Base-by-base conservation (phyloP, 1,284 basidiomycete species). In the Xerocomus minutiporus region DNA sequence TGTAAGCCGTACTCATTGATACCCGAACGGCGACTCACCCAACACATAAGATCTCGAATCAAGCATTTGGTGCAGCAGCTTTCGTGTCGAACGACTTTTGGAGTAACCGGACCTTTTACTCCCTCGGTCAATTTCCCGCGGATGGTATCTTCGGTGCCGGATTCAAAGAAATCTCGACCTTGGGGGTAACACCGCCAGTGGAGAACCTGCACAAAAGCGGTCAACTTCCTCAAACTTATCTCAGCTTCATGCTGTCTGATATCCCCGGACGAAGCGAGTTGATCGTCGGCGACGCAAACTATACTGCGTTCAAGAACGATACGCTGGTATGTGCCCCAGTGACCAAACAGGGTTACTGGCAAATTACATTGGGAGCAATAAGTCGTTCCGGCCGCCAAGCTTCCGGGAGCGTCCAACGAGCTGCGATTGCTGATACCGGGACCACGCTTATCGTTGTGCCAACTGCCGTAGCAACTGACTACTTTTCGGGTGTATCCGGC, bases 171-270 rank as follows among this genome's bases (percentile, higher is more conserved):
- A 71, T 78, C 50, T 75, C 76, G 1, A 51, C 40, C 1, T 71
- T 61, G 58, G 53, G 59, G 7, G 57, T 56, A 1, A 57, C 61
- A 31, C 71, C 77, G 0, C 64, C 78, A 46, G 75, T 81, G 64
- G 63, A 75, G 23, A 74, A 66, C 17, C 65, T 78, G 23, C 58
- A 39, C 6, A 20, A 39, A 25, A 57, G 70, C 77, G 54, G 62
- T 59, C 56, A 64, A 41, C 68, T 75, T 7, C 59, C 69, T 12
- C 50, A 61, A 15, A 58, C 69, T 15, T 69, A 74, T 44, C 83
- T 86, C 62, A 73, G 74, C 25, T 80, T 87, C 70, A 79, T 78
- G 60, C 71, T 86, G 38, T 66, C 74, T 9, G 45, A 59, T 2
- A 23, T 1, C 13, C 13, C 41, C 15, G 56, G 46, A 31, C 73